Conservation (phyloP, 1,284 basidiomycete genomes). For the Dichomitus squalens region DNA sequence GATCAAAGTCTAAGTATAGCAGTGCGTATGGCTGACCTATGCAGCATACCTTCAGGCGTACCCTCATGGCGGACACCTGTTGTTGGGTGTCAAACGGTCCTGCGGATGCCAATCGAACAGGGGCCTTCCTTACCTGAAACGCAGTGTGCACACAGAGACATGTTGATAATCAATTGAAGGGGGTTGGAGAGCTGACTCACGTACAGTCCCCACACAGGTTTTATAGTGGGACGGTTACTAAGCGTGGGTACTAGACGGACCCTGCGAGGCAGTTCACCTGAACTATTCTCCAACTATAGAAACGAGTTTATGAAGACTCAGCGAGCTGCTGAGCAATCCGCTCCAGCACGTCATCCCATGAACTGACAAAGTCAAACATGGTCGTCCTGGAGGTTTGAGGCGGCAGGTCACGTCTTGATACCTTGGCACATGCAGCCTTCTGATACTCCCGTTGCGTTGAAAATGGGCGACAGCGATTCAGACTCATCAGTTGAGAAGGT, state of each 20-base stretch:
- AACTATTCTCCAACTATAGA: background rate
- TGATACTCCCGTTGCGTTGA: too few relatives aligned
- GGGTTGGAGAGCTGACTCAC: background rate
- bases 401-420: too few relatives aligned
- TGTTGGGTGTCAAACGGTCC: background rate
- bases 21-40: background rate
- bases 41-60: constrained; percentile 29
- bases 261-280: background rate
- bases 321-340: background rate
- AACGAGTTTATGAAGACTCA: background rate
- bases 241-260: background rate
- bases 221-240: background rate
- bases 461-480: too few relatives aligned
- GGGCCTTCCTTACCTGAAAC: constrained; percentile 18
- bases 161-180: background rate
- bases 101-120: background rate
- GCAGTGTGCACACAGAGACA: constrained; percentile 31
- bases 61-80: constrained; percentile 37
- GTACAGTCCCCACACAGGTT: background rate
- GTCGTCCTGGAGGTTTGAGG: too few relatives aligned
- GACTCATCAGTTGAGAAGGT: too few relatives aligned
- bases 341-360: too few relatives aligned
- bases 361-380: too few relatives aligned
- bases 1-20: background rate
- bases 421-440: too few relatives aligned